Evolutionary conservation across 441 rosid genomes (phyloP), one percentile per base, ranked within the genome.

Genomic region (Hura crepitans): DNA sequence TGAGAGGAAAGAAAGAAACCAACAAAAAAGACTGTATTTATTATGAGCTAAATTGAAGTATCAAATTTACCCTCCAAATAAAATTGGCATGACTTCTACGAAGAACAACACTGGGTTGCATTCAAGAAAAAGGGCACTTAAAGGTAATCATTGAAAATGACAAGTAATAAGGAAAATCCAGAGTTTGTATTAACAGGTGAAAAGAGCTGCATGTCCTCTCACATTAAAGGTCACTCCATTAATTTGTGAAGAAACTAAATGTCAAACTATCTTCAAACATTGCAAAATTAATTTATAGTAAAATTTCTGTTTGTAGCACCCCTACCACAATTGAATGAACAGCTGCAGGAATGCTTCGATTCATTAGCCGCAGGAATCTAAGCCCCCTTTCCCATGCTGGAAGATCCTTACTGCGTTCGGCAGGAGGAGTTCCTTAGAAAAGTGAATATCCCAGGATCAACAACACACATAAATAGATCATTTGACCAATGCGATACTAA

Each of bases 351-450:
- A 83, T 68, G 62, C 81, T 85, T 81, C 85, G 85, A 84, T 90
- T 92, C 81, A 80, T 73, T 71, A 90, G 69, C 76, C 86, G 89
- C 78, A 92, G 81, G 58, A 89, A 89, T 71, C 89, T 85, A 68
- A 94, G 90, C 80, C 94, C 96, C 75, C 86, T 85, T 80, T 85
- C 88, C 97, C 97, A 94, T 33, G 89, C 89, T 74, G 99, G 87
- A 81, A 89, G 83, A 72, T 92, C 97, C 85, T 86, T 90, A 91
- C 99, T 94, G 99, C 97, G 99, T 94, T 89, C 96, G 93, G 90
- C 88, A 94, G 89, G 89, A 87, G 97, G 81, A 90, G 91, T 82
- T 87, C 99, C 99, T 92, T 94, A 94, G 97, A 84, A 83, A 84
- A 89, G 91, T 89, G 92, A 89, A 87, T 89, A 81, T 92, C 88